These are phyloP conservation scores for Periconia sp. DNA, from an alignment of 2,329 filamentous ascomycete genomes.

Conservation along the genomic window DNA sequence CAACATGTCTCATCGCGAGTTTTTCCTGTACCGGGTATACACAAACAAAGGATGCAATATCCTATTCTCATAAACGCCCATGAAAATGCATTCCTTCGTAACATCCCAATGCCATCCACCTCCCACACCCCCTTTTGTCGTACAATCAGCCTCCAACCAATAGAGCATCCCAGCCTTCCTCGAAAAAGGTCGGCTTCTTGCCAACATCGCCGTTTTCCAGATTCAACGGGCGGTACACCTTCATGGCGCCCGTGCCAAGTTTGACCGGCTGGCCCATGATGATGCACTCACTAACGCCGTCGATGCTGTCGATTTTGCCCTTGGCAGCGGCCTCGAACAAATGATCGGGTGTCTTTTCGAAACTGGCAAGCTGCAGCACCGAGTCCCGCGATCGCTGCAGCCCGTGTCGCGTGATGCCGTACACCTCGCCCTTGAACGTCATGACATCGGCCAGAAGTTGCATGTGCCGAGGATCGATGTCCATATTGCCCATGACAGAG, in stretches of 20 bases:
- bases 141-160: slow-evolving; percentile 6
- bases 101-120: neutral
- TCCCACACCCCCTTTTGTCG: no score
- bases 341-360: slow-evolving; percentile 98
- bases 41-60: neutral
- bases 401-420: slow-evolving; percentile 95
- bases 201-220: slow-evolving; percentile 23
- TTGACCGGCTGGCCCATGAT: slow-evolving; percentile 97
- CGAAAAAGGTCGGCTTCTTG: slow-evolving; percentile 36
- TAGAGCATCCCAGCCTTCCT: slow-evolving; percentile 40
- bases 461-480: slow-evolving; percentile 97
- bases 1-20: no score
- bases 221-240: slow-evolving; percentile 75
- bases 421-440: slow-evolving; percentile 97
- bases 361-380: slow-evolving; percentile 89
- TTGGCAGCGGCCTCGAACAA: slow-evolving; percentile 90
- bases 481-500: slow-evolving; percentile 89
- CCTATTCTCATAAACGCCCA: neutral
- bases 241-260: slow-evolving; percentile 88
- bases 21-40: neutral
- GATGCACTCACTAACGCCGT: slow-evolving; percentile 94
- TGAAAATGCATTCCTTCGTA: neutral
- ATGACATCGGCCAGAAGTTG: slow-evolving; percentile 95
- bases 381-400: slow-evolving; percentile 95
- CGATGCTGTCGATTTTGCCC: slow-evolving; percentile 89